Base-by-base conservation (phyloP, 768 basidiomycete genomes). In the Mycena latifolia region DNA sequence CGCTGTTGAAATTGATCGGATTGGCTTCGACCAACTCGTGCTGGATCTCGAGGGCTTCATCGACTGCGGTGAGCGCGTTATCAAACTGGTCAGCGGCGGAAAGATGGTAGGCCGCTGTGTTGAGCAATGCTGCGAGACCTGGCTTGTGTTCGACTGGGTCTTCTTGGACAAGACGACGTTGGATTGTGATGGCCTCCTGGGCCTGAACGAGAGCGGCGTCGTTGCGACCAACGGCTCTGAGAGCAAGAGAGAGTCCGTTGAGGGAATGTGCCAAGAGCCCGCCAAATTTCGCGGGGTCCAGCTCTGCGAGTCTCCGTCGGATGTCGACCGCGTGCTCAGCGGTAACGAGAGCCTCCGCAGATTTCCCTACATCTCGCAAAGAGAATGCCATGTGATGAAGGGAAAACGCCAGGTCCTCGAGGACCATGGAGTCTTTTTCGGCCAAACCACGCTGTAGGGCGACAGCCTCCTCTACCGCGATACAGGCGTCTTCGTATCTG, bases 371-470 rank as follows among this genome's bases (percentile, higher is more conserved):
- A 31, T 50, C 48, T 27, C 48, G 48, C 5, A 50, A 14, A 28
- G 27, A 28, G 29, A 50, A 50, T 31, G 48, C 24, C 48, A 50
- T 28, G 20, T 50, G 48, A 50, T 54, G 52, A 14, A 54, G 52
- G 20, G 52, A 54, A 10, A 17, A 14, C 8, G 52, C 52, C 2
- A 54, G 37, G 17, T 54, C 31, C 22, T 14, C 18, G 10, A 11
- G 29, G n/a, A 37, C 18, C 12, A 7, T 12, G 3, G 33, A 9
- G 52, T 54, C 52, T 15, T 3, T 20, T 10, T n/a, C 46, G 3
- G 46, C 46, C 5, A 27, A 7, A 4, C 6, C 20, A 22, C 43
- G 43, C n/a, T 45, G 43, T 8, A 45, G 4, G 2, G 43, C 22
- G 5, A 39, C 52, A 3, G 52, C 52, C 33, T 54, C 33, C 25